Evolutionary conservation across 305 asterid genomes (phyloP).

Genomic region (Fraxinus xanthoxyloides): DNA sequence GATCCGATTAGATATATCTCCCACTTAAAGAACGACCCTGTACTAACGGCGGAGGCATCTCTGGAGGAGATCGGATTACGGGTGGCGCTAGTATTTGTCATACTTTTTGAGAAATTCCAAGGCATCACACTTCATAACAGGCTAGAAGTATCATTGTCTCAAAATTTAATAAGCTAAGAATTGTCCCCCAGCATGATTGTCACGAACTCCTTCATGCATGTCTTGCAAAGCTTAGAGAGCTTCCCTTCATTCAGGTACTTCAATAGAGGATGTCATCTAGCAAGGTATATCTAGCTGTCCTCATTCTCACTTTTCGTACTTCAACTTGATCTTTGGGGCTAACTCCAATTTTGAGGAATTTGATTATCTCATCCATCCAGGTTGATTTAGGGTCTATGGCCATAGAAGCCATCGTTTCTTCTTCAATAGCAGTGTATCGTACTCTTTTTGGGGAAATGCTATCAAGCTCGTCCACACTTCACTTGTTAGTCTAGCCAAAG

Average conservation of each 20-base stretch:
- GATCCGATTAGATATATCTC: background rate
- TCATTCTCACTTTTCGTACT: background rate
- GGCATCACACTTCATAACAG: background rate
- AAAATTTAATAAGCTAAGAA: background rate
- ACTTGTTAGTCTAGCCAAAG: too few species aligned
- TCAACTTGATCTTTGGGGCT: background rate
- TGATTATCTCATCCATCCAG: background rate
- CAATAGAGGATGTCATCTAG: background rate
- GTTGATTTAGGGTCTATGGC: background rate
- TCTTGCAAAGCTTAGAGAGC: background rate
- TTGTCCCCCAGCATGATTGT: background rate
- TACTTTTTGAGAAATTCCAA: background rate
- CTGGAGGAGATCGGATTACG: background rate
- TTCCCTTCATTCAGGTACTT: background rate
- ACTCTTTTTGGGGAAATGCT: too few species aligned
- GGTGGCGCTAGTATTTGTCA: background rate
- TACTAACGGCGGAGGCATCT: background rate
- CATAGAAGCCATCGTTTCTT: too few species aligned
- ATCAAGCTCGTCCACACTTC: too few species aligned
- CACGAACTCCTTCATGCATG: background rate
- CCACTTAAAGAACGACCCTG: background rate
- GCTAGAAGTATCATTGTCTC: background rate
- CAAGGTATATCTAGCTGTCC: background rate
- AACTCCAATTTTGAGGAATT: background rate
- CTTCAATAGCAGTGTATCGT: too few species aligned